A percentile compares a stretch with the other conserved stretches of the same genome.
These are phyloP conservation scores for Triticum timopheevii DNA, from an alignment of 176 grass and related monocot species.

Conservation along the genomic window DNA sequence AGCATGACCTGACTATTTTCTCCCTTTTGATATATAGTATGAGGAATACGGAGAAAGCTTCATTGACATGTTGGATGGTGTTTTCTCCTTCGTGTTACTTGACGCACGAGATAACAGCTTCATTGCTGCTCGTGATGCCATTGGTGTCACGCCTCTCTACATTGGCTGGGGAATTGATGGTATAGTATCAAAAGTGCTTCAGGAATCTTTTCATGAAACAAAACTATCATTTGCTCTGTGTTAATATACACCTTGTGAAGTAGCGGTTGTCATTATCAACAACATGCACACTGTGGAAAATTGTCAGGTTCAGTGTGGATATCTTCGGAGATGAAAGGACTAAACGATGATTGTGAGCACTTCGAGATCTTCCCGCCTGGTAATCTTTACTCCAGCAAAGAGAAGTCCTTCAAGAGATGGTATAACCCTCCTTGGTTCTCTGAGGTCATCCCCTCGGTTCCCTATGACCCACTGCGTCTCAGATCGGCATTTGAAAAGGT, in stretches of 20 bases:
- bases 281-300: not conserved
- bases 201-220: not conserved
- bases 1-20: not conserved
- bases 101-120: constrained; percentile 48
- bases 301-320: constrained; percentile 78
- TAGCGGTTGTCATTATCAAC: not conserved
- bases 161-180: constrained; percentile 84
- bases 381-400: constrained; percentile 66
- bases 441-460: constrained; percentile 43
- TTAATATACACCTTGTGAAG: not conserved
- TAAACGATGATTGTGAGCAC: constrained; percentile 81
- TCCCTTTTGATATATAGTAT: constrained; percentile 8
- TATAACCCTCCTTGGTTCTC: constrained; percentile 77
- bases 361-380: constrained; percentile 84
- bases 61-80: constrained; percentile 82
- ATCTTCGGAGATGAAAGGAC: constrained; percentile 82
- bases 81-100: constrained; percentile 79
- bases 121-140: constrained; percentile 78
- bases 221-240: not conserved
- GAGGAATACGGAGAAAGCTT: constrained; percentile 78
- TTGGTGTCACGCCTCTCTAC: constrained; percentile 87
- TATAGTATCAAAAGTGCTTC: not conserved
- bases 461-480: constrained; percentile 52
- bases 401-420: constrained; percentile 57
- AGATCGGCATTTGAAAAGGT: constrained; percentile 78